Conservation (phyloP, 78 protist genomes). For the Cavenderia fasciculata region DNA sequence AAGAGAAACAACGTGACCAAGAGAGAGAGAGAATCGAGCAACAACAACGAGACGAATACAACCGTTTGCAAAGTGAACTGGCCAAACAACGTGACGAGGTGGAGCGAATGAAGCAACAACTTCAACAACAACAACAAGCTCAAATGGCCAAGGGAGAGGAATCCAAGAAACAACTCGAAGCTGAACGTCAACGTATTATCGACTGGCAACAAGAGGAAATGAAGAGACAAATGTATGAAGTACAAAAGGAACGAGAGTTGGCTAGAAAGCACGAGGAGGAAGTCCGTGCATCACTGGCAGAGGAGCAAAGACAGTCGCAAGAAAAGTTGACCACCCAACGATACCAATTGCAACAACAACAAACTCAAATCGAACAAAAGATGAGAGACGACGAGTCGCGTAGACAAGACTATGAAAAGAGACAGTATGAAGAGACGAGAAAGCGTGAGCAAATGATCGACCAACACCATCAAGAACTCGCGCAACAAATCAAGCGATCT, state of each 20-base stretch:
- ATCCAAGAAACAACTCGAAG: slow-evolving; percentile 2
- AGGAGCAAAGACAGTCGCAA: slow-evolving; percentile 28
- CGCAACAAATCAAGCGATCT: not conserved
- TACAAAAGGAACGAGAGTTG: slow-evolving; percentile 51
- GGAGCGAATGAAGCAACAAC: slow-evolving; percentile 1
- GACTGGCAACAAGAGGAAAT: slow-evolving; percentile 62
- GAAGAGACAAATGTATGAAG: slow-evolving; percentile 48
- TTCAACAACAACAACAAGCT: not conserved
- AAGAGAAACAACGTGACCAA: slow-evolving; percentile 16
- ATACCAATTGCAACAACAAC: slow-evolving; percentile 3
- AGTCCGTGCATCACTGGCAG: not conserved
- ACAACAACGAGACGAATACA: slow-evolving; percentile 37
- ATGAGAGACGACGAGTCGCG: slow-evolving; percentile 24
- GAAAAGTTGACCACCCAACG: slow-evolving; percentile 23
- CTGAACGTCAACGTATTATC: not conserved
- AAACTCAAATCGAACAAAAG: not conserved
- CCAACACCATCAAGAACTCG: no score
- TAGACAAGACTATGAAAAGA: not conserved
- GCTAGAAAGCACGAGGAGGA: slow-evolving; percentile 52
- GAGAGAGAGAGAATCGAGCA: slow-evolving; percentile 41
- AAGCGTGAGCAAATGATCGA: not conserved
- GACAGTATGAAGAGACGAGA: not conserved
- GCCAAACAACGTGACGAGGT: slow-evolving; percentile 41
- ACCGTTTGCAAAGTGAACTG: slow-evolving; percentile 5
- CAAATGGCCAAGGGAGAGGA: not conserved